Evolutionary conservation across 2,329 filamentous ascomycete genomes (phyloP).

Genomic region (Aspergillus sp.): DNA sequence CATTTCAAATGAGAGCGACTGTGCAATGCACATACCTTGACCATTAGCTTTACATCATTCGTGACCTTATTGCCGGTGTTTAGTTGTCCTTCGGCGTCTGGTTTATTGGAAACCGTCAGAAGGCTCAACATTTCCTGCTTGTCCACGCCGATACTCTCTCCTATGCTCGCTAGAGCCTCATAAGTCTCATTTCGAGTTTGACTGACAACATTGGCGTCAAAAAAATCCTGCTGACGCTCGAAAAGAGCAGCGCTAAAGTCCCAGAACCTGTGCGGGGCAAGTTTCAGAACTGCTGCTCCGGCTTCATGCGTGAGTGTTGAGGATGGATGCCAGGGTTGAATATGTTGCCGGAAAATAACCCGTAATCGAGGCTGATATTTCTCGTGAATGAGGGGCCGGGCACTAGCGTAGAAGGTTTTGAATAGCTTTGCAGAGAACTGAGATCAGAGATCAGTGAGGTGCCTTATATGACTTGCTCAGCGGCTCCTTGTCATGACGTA

Average conservation of each 20-base stretch:
- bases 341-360: slow-evolving; percentile 85
- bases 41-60: slow-evolving; percentile 79
- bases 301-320: slow-evolving; percentile 75
- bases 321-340: slow-evolving; percentile 94
- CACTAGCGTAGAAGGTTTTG: slow-evolving; percentile 70
- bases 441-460: slow-evolving; percentile 25
- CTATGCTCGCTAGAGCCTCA: slow-evolving; percentile 75
- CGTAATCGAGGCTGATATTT: slow-evolving; percentile 67
- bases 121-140: slow-evolving; percentile 71
- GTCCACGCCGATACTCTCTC: slow-evolving; percentile 67
- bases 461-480: background rate
- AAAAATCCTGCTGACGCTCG: slow-evolving; percentile 73
- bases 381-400: slow-evolving; percentile 66
- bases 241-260: slow-evolving; percentile 74
- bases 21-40: slow-evolving; percentile 62
- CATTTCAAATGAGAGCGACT: slow-evolving; percentile 9
- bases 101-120: slow-evolving; percentile 70
- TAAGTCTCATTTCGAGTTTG: slow-evolving; percentile 88
- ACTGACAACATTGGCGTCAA: slow-evolving; percentile 81
- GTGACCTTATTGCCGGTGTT: slow-evolving; percentile 85
- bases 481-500: slow-evolving; percentile 30
- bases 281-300: slow-evolving; percentile 74
- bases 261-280: slow-evolving; percentile 77
- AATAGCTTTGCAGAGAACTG: slow-evolving; percentile 73
- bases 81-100: slow-evolving; percentile 67